These are phyloP conservation scores for Laburnicola sp. DNA, from an alignment of 2,329 filamentous ascomycete species.

Conservation along the genomic window DNA sequence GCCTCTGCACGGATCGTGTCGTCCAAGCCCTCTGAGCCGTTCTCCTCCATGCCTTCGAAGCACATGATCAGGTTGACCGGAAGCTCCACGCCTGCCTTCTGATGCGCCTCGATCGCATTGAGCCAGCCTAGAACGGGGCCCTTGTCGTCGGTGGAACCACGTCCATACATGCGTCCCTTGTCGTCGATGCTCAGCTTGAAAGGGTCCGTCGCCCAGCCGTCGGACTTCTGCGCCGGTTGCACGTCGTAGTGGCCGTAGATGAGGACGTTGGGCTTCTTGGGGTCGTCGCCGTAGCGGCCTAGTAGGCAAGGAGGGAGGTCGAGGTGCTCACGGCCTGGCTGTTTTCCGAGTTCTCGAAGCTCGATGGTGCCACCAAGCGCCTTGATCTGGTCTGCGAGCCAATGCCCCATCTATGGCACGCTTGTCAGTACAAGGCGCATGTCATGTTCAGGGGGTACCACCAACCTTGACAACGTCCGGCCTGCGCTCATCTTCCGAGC, in stretches of 20 bases:
- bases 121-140: slow-evolving; percentile 96
- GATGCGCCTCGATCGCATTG: slow-evolving; percentile 96
- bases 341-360: slow-evolving; percentile 83
- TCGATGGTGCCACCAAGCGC: slow-evolving; percentile 84
- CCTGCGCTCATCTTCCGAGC: slow-evolving; percentile 83
- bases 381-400: slow-evolving; percentile 80
- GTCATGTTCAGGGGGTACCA: slow-evolving; percentile 2
- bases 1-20: slow-evolving; percentile 91
- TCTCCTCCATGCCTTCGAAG: slow-evolving; percentile 99
- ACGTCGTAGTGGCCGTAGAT: slow-evolving; percentile 99
- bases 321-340: slow-evolving; percentile 86
- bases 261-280: slow-evolving; percentile 90
- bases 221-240: slow-evolving; percentile 87
- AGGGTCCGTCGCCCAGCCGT: slow-evolving; percentile 94
- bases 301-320: slow-evolving; percentile 91
- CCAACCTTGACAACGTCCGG: slow-evolving; percentile 81
- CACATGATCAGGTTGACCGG: slow-evolving; percentile 99
- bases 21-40: slow-evolving; percentile 93
- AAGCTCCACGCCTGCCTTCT: slow-evolving; percentile 91
- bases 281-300: slow-evolving; percentile 87
- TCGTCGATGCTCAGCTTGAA: slow-evolving; percentile 86
- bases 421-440: slow-evolving; percentile 2
- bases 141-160: slow-evolving; percentile 96
- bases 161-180: slow-evolving; percentile 93
- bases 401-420: slow-evolving; percentile 76